Conservation (phyloP, 768 basidiomycete species). For the Infundibulicybe gibba region DNA sequence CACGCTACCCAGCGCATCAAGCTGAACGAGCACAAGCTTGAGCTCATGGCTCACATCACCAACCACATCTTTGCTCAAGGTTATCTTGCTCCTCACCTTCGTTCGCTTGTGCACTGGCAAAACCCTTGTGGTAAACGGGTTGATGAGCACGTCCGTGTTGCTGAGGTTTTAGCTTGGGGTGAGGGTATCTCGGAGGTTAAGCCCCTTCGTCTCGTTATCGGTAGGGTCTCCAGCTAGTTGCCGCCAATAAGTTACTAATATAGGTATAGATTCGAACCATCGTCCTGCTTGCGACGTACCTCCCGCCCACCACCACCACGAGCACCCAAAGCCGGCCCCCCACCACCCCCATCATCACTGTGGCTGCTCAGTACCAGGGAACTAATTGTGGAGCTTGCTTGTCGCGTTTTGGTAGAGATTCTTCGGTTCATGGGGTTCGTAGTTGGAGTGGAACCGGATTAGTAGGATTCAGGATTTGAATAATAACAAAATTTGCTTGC, state of each 20-base stretch:
- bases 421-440: no score
- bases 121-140: slow-evolving; percentile 29
- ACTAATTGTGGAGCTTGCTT: no score
- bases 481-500: background rate
- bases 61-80: slow-evolving; percentile 42
- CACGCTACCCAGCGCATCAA: slow-evolving; percentile 40
- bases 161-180: slow-evolving; percentile 23
- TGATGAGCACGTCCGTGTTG: slow-evolving; percentile 18
- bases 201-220: slow-evolving; percentile 32
- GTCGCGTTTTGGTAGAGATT: no score
- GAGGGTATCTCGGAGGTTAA: slow-evolving; percentile 30
- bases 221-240: slow-evolving; percentile 1
- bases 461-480: no score
- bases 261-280: background rate
- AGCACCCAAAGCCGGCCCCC: slow-evolving; percentile 1
- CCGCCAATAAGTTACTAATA: background rate
- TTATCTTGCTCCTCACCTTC: slow-evolving; percentile 28
- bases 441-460: no score
- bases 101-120: slow-evolving; percentile 39
- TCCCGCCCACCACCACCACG: slow-evolving; percentile 1
- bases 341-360: slow-evolving; percentile 1
- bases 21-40: slow-evolving; percentile 25
- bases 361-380: no score
- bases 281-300: slow-evolving; percentile 4
- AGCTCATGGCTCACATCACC: slow-evolving; percentile 40